Percentiles rank a stretch among this genome's conserved stretches.
These are phyloP conservation scores for Colletotrichum costaricense DNA, from an alignment of 2,329 filamentous ascomycete species.

Conservation along the genomic window DNA sequence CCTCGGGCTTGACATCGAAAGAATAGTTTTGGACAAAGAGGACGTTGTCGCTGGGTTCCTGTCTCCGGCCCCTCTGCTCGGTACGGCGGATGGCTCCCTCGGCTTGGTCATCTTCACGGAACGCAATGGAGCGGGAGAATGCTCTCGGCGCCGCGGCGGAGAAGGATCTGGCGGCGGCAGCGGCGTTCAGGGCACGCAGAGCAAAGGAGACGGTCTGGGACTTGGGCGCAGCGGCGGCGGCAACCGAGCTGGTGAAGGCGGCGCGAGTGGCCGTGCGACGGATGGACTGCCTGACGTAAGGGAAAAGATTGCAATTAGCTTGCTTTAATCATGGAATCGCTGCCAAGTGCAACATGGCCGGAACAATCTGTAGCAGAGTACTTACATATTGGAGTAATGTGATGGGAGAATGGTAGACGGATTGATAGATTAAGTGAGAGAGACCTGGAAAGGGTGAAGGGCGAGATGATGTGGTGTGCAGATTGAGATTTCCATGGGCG, in stretches of 20 bases:
- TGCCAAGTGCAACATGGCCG: not conserved
- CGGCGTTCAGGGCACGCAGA: slow-evolving; percentile 18
- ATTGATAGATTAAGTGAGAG: not conserved
- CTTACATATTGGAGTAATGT: slow-evolving; percentile 22
- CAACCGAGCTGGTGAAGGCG: slow-evolving; percentile 25
- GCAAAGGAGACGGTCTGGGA: slow-evolving; percentile 25
- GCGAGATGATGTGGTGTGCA: slow-evolving; percentile 4
- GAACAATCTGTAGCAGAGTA: not conserved
- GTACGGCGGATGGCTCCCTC: slow-evolving; percentile 40
- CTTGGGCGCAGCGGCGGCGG: slow-evolving; percentile 22
- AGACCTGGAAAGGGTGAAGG: not conserved
- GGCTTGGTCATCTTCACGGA: slow-evolving; percentile 7
- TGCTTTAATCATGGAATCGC: not conserved
- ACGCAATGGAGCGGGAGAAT: slow-evolving; percentile 17
- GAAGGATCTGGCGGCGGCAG: slow-evolving; percentile 6
- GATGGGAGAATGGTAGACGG: not conserved
- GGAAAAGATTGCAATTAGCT: slow-evolving; percentile 6
- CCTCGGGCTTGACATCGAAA: slow-evolving; percentile 73
- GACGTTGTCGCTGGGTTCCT: slow-evolving; percentile 1
- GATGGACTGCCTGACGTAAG: slow-evolving; percentile 27
- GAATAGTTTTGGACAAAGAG: slow-evolving; percentile 78
- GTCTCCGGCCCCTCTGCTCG: not conserved
- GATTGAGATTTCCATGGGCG: not conserved
- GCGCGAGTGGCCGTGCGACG: slow-evolving; percentile 32
- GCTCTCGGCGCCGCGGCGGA: slow-evolving; percentile 19